Evolutionary conservation across 1,284 basidiomycete genomes (phyloP), one percentile per base, ranked within the genome.

Genomic region (Puccinia sorghi): DNA sequence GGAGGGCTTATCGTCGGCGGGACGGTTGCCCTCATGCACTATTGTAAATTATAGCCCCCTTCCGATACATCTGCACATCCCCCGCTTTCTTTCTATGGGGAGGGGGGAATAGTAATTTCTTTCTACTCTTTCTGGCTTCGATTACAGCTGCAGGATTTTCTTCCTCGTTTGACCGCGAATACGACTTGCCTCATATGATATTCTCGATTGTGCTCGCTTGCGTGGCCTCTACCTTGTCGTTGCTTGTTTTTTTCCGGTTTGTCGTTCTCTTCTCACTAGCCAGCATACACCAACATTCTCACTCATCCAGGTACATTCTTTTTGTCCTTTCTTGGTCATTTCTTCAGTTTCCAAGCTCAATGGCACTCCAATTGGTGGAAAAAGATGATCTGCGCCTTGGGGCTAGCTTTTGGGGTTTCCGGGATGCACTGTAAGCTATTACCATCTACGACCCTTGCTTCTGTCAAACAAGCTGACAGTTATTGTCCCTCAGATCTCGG

Each of bases 1-100:
- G 73, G 73, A 11, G 81, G 93, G 88, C 64, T 92, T 86, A 85
- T 94, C 89, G 85, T 94, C 90, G 81, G 90, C 86, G 67, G 92
- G 88, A 80, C 93, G 89, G 86, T 94, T 92, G 59, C 73, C 12
- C 63, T 75, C 59, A 75, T 75, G 73, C 73, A 75, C 50, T 75
- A 75, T 25, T 75, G 73, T 66, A 0, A 66, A 48, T 50, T 39
- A 27, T 17, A 39, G 0, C 13, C 3, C 32, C 20, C 20, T 25
- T 72, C 32, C 1, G 2, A 32, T 32, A 13, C 43, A 46, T 12
- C 43, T 46, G 32, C 32, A 52, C 6, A 41, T 50, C n/a, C 43
- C 32, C 82, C 83, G 81, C 83, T 87, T 86, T 82, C 86, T 86
- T 43, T 86, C 86, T 13, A 84, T 32, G 32, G 32, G 32, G 32